Evolutionary conservation across 1,284 basidiomycete genomes (phyloP), one percentile per base, ranked within the genome.

Genomic region (Cerioporus squamosus): DNA sequence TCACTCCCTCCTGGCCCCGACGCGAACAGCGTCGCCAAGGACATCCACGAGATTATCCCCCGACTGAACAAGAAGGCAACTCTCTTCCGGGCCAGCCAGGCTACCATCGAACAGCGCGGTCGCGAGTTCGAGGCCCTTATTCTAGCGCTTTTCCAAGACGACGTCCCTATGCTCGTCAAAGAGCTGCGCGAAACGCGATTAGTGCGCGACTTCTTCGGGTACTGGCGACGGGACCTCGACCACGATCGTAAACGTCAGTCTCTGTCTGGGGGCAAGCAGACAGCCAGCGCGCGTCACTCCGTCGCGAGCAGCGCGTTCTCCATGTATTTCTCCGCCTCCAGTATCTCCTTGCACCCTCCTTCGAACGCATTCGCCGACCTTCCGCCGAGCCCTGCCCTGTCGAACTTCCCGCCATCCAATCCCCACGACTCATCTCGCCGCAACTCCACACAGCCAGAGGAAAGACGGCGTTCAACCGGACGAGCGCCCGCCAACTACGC

Each of bases 1-100:
- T 91, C 90, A 1, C 78, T 93, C n/a, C 91, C 91, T 14, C 87
- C 88, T n/a, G 91, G 90, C 14, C 90, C 91, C 17, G 81, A 90
- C 66, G 89, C 88, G 3, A 82, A 81, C 44, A 84, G 85, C 23
- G 81, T 93, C 39, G 84, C 85, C 14, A 81, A 78, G 51, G 82
- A 89, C 61, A 78, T 93, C 47, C 88, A 91, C 66, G 68, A 81
- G 2, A 74, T 84, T 65, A 70, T 93, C 2, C 90, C 91, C 17
- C 79, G 77, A 55, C 78, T 93, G 33, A 82, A 84, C 3, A 89
- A 86, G 74, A 90, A 87, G 68, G 87, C 83, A 5, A 86, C 85
- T 0, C 64, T 93, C 42, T 93, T 93, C 72, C 82, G 85, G 36
- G 79, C 86, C 1, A 89, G 83, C 66, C 84, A 84, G 64, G 79